Conservation (phyloP, 441 rosid genomes). For the Gossypium davidsonii region DNA sequence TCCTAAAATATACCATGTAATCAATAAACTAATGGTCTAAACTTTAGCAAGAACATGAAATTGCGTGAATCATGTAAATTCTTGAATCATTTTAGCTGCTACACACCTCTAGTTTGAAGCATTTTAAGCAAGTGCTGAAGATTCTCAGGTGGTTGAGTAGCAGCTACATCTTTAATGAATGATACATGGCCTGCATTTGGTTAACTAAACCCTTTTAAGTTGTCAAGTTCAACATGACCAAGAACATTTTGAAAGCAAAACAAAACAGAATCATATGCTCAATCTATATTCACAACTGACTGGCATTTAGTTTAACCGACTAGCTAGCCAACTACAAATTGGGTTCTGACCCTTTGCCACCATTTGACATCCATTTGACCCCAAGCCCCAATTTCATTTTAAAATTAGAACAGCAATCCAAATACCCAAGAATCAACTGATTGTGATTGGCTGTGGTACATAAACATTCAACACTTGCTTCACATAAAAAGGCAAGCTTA, state of each 20-base stretch:
- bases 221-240: constrained; percentile 5
- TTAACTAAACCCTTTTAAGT: neutral
- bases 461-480: neutral
- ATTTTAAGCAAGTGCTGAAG: constrained; percentile 60
- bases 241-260: neutral
- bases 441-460: neutral
- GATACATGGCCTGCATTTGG: constrained; percentile 51
- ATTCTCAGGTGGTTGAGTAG: constrained; percentile 58
- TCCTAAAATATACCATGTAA: neutral
- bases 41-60: neutral
- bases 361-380: constrained; percentile 1
- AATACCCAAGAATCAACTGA: neutral
- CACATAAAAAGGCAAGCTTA: neutral
- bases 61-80: neutral
- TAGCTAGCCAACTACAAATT: neutral
- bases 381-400: neutral
- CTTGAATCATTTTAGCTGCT: neutral
- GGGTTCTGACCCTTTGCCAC: neutral
- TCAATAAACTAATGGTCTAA: neutral
- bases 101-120: constrained; percentile 60
- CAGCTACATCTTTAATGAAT: constrained; percentile 68
- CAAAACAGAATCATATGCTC: neutral
- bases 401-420: neutral
- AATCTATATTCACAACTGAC: neutral
- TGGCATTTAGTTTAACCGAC: neutral